Conservation (phyloP, 164 flowering plant genomes). For the Liriodendron chinense region DNA sequence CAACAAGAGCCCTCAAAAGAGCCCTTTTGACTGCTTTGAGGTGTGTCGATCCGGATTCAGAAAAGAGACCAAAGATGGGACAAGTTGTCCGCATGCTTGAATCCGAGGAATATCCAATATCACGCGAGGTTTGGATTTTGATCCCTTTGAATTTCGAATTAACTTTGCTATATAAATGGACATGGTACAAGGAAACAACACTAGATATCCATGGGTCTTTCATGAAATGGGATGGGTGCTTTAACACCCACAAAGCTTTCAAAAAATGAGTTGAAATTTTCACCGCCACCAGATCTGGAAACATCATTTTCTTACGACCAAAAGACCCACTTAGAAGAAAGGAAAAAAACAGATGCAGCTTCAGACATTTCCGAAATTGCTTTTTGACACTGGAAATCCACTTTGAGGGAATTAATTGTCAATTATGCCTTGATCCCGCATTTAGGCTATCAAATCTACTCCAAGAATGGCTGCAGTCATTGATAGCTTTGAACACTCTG, state of each 20-base stretch:
- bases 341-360: background rate
- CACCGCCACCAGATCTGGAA: background rate
- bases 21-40: conserved; percentile 78
- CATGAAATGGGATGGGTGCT: background rate
- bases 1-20: conserved; percentile 69
- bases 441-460: too few species aligned
- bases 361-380: background rate
- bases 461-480: too few species aligned
- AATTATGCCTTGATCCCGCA: too few species aligned
- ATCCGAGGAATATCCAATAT: conserved; percentile 75
- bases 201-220: background rate
- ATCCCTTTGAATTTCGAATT: background rate
- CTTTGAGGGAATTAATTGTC: background rate
- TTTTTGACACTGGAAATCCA: background rate
- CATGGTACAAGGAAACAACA: background rate
- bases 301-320: too few species aligned
- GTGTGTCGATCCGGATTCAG: conserved; percentile 75
- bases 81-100: conserved; percentile 89
- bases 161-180: background rate
- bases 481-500: too few species aligned
- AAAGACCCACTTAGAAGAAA: background rate
- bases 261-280: background rate
- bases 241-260: background rate
- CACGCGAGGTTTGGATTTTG: conserved; percentile 53
- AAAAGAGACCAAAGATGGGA: conserved; percentile 78